These are phyloP conservation scores for Lactarius deliciosus DNA, from an alignment of 768 basidiomycete species.

Conservation along the genomic window DNA sequence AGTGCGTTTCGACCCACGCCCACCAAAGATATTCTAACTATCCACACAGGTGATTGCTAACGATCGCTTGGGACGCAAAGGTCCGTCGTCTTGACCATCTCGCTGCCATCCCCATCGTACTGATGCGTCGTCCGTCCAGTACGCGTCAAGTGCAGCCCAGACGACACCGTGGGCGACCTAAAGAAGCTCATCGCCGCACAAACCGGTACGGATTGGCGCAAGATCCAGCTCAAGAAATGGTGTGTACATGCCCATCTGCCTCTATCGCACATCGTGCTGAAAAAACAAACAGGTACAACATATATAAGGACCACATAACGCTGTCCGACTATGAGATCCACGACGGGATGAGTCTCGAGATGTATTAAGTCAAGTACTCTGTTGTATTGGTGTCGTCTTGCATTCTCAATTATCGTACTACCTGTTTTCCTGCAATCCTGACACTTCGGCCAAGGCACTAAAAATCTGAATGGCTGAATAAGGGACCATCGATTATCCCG, in stretches of 20 bases:
- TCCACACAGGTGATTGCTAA: constrained; percentile 81
- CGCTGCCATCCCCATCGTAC: background rate
- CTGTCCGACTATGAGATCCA: constrained; percentile 90
- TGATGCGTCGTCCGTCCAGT: constrained; percentile 47
- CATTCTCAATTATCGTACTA: background rate
- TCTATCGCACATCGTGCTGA: background rate
- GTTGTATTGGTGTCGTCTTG: background rate
- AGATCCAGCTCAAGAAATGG: constrained; percentile 98
- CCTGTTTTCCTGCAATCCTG: background rate
- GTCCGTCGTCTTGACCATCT: constrained; percentile 42
- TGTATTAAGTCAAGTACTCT: constrained; percentile 56
- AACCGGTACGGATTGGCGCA: constrained; percentile 79
- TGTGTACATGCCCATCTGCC: constrained; percentile 38
- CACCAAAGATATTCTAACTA: background rate
- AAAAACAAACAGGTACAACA: constrained; percentile 68
- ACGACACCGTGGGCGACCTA: constrained; percentile 96
- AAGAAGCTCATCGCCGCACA: constrained; percentile 98
- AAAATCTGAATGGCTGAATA: background rate
- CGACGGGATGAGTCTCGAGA: constrained; percentile 91
- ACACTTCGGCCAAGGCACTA: background rate
- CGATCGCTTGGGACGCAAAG: constrained; percentile 93
- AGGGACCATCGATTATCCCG: background rate
- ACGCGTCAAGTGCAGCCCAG: constrained; percentile 90
- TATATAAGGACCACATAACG: constrained; percentile 95
- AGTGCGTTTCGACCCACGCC: constrained; percentile 27